Percentiles rank a stretch among this genome's conserved stretches.
These are phyloP conservation scores for Carex scoparia DNA, from an alignment of 176 grass and related monocot species.

Conservation along the genomic window DNA sequence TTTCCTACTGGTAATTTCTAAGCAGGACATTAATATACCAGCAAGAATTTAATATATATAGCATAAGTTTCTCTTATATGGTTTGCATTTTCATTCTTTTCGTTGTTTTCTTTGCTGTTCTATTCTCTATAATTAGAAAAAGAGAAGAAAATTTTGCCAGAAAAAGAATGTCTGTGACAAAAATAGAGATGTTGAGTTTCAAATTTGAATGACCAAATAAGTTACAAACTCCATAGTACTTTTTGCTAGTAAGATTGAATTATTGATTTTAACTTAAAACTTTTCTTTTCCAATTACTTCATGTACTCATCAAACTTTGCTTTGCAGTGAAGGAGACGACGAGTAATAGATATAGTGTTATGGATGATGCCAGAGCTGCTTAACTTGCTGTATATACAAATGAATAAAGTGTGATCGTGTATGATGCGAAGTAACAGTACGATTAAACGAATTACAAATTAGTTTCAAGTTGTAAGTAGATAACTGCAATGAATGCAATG, in stretches of 20 bases:
- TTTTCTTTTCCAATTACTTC: background rate
- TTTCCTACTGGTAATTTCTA: background rate
- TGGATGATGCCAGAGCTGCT: background rate
- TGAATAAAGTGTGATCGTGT: background rate
- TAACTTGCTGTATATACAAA: constrained; percentile 4
- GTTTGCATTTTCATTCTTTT: background rate
- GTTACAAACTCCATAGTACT: background rate
- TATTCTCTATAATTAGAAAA: background rate
- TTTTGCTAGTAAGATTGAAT: background rate
- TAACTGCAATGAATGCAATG: background rate
- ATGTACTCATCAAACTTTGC: background rate
- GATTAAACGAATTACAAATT: background rate
- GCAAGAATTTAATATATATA: background rate
- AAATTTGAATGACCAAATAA: background rate
- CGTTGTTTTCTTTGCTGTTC: background rate
- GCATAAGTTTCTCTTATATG: background rate
- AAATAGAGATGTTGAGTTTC: background rate
- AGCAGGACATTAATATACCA: background rate
- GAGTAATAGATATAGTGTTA: background rate
- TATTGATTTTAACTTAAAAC: background rate
- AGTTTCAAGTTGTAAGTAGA: background rate
- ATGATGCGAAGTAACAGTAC: background rate
- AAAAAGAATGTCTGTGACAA: background rate
- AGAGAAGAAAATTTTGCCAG: background rate
- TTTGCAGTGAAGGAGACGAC: constrained; percentile 6